Evolutionary conservation across 805 yeast genomes (phyloP), one percentile per base, ranked within the genome.

Genomic region (Kodamaea kaohsiungensis): DNA sequence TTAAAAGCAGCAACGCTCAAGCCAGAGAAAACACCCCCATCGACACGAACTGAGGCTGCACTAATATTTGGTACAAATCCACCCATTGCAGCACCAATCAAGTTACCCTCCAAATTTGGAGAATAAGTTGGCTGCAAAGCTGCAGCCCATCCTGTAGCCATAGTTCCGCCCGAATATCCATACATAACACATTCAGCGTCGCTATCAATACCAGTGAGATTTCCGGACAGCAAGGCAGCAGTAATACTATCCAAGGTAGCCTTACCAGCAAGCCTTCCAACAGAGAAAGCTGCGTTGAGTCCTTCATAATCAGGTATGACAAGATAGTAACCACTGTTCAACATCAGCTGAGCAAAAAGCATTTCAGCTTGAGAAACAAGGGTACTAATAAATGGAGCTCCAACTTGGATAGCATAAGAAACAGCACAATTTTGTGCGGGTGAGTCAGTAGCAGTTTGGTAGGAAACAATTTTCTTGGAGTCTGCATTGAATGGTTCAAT

Each of bases 51-150:
- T 1, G 65, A 63, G 1, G 69, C 63, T 19, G 62, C 63, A 7
- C 70, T 68, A 19, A 71, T 57, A 49, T 72, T 69, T 13, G 72
- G 64, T 10, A 67, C 71, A 60, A 70, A 63, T 1, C 77, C 77
- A 7, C 77, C 77, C 10, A 70, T 25, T 1, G 72, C 72, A 7
- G 64, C 73, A 13, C 76, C 78, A 58, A 63, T 15, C 39, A 57
- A 43, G 18, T 48, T 48, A 8, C 17, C 18, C 13, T 43, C 38
- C 38, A 64, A 56, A 13, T 65, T 65, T 0, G 68, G 69, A 0
- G 70, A 67, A 42, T 65, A 65, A 9, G 45, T n/a, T 3, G 67
- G 68, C 46, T 62, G 66, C 30, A 65, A 49, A 1, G 60, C 56
- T 1, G 66, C 62, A 6, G 66, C 68, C 70, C 70, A 65, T 2